phyloP scores from a whole-genome alignment of 129 eudicot species.

The Lactuca saligna region DNA sequence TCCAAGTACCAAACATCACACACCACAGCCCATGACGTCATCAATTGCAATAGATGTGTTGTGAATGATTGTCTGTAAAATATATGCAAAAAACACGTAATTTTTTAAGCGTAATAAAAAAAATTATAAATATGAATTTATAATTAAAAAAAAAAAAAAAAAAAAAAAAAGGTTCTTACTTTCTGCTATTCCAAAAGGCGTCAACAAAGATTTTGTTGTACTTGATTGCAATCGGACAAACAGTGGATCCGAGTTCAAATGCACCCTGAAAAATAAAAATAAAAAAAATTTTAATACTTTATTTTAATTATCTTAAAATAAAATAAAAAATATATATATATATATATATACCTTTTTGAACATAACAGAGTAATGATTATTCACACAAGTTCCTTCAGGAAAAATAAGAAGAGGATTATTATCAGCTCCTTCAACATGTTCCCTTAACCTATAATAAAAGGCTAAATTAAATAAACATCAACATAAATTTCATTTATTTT shows the following conservation, averaged over 20 bases:
- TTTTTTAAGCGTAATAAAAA: not conserved
- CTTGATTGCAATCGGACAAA: slow-evolving; percentile 92
- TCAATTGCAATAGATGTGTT: slow-evolving; percentile 87
- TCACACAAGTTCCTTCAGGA: slow-evolving; percentile 99
- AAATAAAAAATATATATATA: no score
- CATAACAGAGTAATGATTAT: slow-evolving; percentile 93
- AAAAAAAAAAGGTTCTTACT: slow-evolving; percentile 45
- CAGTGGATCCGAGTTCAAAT: slow-evolving; percentile 91
- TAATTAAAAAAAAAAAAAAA: not conserved
- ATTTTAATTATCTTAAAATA: not conserved
- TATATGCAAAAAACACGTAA: not conserved
- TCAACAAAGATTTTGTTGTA: slow-evolving; percentile 96
- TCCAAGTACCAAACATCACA: slow-evolving; percentile 98
- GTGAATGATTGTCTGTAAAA: slow-evolving; percentile 89
- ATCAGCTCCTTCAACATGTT: slow-evolving; percentile 90
- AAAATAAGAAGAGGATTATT: slow-evolving; percentile 97
- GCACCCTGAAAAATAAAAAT: slow-evolving; percentile 59
- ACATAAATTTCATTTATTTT: not conserved
- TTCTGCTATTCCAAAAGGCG: slow-evolving; percentile 97
- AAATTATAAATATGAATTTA: not conserved
- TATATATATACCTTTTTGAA: slow-evolving; percentile 72
- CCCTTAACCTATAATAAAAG: slow-evolving; percentile 56
- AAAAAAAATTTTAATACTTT: not conserved
- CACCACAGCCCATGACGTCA: slow-evolving; percentile 99
- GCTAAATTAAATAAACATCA: not conserved